Evolutionary conservation across 129 eudicot species (phyloP).

Genomic region (Helianthus tuberosus): DNA sequence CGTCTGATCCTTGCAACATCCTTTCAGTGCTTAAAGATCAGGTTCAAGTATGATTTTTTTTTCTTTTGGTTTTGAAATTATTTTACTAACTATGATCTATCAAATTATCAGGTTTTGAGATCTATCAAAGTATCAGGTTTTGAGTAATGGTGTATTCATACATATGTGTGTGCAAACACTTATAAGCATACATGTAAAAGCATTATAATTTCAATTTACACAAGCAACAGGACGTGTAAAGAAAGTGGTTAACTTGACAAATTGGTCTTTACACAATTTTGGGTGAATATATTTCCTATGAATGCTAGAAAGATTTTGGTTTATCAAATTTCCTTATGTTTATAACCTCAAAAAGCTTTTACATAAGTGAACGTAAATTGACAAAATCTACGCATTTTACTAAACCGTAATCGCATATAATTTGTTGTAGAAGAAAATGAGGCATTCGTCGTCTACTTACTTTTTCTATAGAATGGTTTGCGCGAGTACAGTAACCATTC

Average conservation of each 20-base stretch:
- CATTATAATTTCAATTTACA: no score
- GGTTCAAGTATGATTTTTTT: conserved; percentile 8
- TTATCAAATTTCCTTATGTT: background rate
- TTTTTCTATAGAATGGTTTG: no score
- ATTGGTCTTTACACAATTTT: background rate
- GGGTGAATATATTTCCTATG: background rate
- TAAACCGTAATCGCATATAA: background rate
- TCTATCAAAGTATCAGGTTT: background rate
- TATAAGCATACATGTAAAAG: no score
- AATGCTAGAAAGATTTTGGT: background rate
- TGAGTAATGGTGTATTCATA: no score
- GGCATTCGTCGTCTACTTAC: no score
- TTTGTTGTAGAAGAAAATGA: background rate
- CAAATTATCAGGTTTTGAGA: background rate
- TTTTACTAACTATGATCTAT: background rate
- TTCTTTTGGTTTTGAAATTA: background rate
- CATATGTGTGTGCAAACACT: no score
- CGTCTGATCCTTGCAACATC: background rate
- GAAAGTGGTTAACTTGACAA: no score
- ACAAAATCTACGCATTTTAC: background rate
- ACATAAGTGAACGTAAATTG: background rate
- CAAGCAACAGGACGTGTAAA: background rate
- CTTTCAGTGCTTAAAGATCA: background rate
- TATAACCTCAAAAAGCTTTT: background rate
- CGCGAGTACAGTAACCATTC: no score